phyloP scores from a whole-genome alignment of 176 grass and related monocot genomes.

The Areca catechu region DNA sequence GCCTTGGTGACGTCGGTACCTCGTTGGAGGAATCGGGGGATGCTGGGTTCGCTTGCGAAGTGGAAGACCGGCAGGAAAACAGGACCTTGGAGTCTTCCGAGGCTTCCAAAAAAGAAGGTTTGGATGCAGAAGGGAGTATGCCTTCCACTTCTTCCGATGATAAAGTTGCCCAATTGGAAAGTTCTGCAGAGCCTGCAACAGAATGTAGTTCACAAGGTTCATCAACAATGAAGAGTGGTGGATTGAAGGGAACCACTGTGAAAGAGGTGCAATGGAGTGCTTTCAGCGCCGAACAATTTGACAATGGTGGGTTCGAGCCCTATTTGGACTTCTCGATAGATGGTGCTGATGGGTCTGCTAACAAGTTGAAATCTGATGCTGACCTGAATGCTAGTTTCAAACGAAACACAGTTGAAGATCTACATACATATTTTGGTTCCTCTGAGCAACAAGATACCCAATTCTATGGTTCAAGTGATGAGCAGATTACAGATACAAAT shows the following conservation, averaged over 20 bases:
- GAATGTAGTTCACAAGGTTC: slow-evolving; percentile 23
- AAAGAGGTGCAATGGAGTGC: slow-evolving; percentile 84
- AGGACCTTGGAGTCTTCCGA: not conserved
- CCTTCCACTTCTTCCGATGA: not conserved
- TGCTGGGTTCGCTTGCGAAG: slow-evolving; percentile 4
- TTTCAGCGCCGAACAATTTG: slow-evolving; percentile 30
- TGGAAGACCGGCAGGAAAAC: not conserved
- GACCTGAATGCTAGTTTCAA: slow-evolving; percentile 15
- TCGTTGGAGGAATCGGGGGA: slow-evolving; percentile 16
- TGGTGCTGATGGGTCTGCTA: slow-evolving; percentile 1
- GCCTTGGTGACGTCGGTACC: slow-evolving; percentile 23
- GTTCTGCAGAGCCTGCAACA: not conserved
- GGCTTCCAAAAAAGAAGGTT: not conserved
- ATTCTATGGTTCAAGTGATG: not conserved
- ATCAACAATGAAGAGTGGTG: slow-evolving; percentile 11
- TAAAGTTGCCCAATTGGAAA: not conserved
- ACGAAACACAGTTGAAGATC: slow-evolving; percentile 15
- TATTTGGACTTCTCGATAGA: slow-evolving; percentile 32
- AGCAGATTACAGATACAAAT: slow-evolving; percentile 10
- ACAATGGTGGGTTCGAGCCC: slow-evolving; percentile 23
- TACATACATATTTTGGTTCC: slow-evolving; percentile 12
- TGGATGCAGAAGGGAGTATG: not conserved
- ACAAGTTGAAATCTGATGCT: slow-evolving; percentile 17
- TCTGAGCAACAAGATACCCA: slow-evolving; percentile 8
- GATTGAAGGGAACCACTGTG: slow-evolving; percentile 46